Percentiles rank a stretch among this genome's conserved stretches.
Conservation (phyloP, 192 early-diverging fungal species). For the Coemansia sp. region DNA sequence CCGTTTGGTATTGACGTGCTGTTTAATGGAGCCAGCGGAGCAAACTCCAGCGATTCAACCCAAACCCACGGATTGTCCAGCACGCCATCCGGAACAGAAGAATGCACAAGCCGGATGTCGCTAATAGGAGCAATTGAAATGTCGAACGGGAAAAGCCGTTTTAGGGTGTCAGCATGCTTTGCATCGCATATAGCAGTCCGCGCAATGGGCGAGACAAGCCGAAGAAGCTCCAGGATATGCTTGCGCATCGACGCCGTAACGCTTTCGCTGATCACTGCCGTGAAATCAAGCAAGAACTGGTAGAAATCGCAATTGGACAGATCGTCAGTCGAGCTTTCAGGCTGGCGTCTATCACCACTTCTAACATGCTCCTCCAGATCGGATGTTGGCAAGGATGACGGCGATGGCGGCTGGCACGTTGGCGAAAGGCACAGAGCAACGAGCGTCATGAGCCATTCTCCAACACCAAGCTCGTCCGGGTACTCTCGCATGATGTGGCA, state of each 20-base stretch:
- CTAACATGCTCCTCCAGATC: neutral
- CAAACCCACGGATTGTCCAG: conserved; percentile 49
- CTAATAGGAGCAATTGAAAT: conserved; percentile 17
- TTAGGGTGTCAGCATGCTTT: conserved; percentile 17
- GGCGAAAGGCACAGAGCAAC: conserved; percentile 39
- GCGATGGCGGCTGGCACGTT: conserved; percentile 9
- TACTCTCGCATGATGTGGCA: conserved; percentile 34
- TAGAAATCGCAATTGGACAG: conserved; percentile 2
- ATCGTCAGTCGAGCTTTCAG: neutral
- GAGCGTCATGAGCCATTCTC: conserved; percentile 47
- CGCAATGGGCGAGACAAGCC: conserved; percentile 23
- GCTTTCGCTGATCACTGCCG: conserved; percentile 41
- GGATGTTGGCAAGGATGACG: neutral
- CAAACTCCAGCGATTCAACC: conserved; percentile 46
- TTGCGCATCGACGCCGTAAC: conserved; percentile 44
- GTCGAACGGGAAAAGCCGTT: conserved; percentile 47
- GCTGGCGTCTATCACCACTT: neutral
- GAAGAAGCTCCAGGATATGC: conserved; percentile 22
- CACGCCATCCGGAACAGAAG: conserved; percentile 1
- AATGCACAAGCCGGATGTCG: conserved; percentile 21
- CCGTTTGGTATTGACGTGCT: conserved; percentile 8
- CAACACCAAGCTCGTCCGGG: conserved; percentile 44
- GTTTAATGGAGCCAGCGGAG: conserved; percentile 19
- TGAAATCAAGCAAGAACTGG: conserved; percentile 35
- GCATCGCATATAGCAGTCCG: conserved; percentile 5